Evolutionary conservation across 495 filamentous ascomycete species (phyloP).

Genomic region (Oleoguttula mirabilis): DNA sequence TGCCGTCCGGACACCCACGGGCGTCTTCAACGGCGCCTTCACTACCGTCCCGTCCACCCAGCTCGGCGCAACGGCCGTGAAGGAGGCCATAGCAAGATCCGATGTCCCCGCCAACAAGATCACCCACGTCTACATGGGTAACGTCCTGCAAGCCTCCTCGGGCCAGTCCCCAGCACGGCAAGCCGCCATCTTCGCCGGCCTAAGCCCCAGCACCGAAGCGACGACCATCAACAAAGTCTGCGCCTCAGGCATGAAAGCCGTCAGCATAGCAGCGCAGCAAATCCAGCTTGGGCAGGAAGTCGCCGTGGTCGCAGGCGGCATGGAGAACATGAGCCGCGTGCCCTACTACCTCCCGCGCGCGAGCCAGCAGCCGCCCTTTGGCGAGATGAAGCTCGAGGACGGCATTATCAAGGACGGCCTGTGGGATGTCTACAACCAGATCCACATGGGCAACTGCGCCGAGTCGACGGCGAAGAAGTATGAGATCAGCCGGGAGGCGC

Average conservation of each 20-base stretch:
- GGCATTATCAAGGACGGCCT: constrained; percentile 90
- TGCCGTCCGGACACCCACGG: constrained; percentile 76
- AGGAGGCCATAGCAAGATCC: constrained; percentile 73
- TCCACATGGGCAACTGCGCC: constrained; percentile 98
- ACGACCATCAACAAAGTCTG: constrained; percentile 96
- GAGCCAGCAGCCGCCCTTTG: constrained; percentile 66
- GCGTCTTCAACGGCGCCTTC: constrained; percentile 87
- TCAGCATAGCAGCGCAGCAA: constrained; percentile 79
- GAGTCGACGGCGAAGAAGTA: constrained; percentile 88
- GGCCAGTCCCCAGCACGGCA: constrained; percentile 90
- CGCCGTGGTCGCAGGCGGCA: constrained; percentile 82
- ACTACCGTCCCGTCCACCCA: constrained; percentile 67
- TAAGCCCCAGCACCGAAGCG: constrained; percentile 65
- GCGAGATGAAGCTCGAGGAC: constrained; percentile 75
- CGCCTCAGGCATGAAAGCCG: constrained; percentile 85
- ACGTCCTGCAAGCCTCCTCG: constrained; percentile 73
- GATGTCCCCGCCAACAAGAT: constrained; percentile 64
- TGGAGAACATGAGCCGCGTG: constrained; percentile 94
- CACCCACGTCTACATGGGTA: constrained; percentile 90
- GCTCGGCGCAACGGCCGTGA: constrained; percentile 80
- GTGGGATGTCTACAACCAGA: constrained; percentile 91
- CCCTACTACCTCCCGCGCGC: constrained; percentile 81
- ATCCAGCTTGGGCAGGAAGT: constrained; percentile 83
- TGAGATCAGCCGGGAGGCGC: constrained; percentile 63
- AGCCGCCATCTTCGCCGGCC: constrained; percentile 76